phyloP scores from a whole-genome alignment of 2,329 filamentous ascomycete genomes.

The Aureobasidium subglaciale region DNA sequence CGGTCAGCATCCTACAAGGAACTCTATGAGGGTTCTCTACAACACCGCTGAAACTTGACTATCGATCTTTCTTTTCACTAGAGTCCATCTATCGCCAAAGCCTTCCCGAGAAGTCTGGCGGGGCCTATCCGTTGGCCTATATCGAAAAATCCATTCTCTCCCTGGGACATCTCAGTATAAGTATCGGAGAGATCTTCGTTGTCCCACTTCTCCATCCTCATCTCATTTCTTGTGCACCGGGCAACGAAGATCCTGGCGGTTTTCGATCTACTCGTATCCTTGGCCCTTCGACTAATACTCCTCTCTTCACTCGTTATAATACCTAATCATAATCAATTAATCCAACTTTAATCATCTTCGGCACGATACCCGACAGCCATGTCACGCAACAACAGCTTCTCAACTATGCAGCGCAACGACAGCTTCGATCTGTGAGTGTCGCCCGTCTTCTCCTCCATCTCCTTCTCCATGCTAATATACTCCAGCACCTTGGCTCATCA shows the following conservation, averaged over 20 bases:
- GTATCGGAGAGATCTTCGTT: slow-evolving; percentile 12
- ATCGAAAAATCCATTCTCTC: slow-evolving; percentile 1
- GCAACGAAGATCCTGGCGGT: slow-evolving; percentile 14
- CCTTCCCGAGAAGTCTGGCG: slow-evolving; percentile 2
- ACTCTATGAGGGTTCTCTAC: slow-evolving; percentile 8
- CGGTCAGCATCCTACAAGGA: not conserved
- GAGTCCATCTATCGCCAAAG: not conserved
- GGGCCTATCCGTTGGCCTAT: slow-evolving; percentile 3
- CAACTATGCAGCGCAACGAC: slow-evolving; percentile 13
- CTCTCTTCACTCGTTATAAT: not conserved
- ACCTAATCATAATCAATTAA: slow-evolving; percentile 7
- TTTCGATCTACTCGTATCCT: not conserved
- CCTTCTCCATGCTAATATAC: not conserved
- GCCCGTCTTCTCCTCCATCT: slow-evolving; percentile 18
- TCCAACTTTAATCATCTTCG: slow-evolving; percentile 4
- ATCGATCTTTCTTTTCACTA: slow-evolving; percentile 15
- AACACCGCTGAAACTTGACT: slow-evolving; percentile 14
- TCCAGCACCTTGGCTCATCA: not conserved
- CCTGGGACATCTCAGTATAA: slow-evolving; percentile 4
- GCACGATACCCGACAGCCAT: not conserved
- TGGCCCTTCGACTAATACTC: slow-evolving; percentile 1
- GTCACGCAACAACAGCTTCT: slow-evolving; percentile 12
- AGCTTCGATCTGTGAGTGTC: slow-evolving; percentile 3
- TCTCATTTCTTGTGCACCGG: slow-evolving; percentile 11
- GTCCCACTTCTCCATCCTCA: slow-evolving; percentile 3